A percentile compares a stretch with the other conserved stretches of the same genome.
These are phyloP conservation scores for Diaporthe sp. DNA, from an alignment of 2,329 filamentous ascomycete genomes.

Conservation along the genomic window DNA sequence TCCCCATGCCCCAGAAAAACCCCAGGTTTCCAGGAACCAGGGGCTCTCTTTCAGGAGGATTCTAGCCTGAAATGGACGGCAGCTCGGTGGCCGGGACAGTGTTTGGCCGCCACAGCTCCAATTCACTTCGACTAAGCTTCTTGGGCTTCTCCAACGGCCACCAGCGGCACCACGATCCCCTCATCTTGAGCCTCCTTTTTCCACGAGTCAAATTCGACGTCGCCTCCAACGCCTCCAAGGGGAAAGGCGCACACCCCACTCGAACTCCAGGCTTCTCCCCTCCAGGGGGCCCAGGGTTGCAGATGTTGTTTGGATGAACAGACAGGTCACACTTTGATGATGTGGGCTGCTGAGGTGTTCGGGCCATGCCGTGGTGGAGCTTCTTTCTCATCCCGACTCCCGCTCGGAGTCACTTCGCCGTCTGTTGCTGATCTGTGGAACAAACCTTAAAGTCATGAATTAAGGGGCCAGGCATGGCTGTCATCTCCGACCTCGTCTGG, in stretches of 20 bases:
- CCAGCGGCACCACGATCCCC: conserved; percentile 36
- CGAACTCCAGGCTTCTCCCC: not conserved
- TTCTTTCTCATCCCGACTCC: not conserved
- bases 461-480: not conserved
- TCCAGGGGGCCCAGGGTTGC: not conserved
- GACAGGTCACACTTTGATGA: not conserved
- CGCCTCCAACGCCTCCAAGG: not conserved
- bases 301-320: not conserved
- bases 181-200: conserved; percentile 38
- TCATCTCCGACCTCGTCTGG: conserved; percentile 13
- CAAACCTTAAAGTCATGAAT: not conserved
- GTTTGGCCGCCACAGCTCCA: conserved; percentile 35
- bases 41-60: not conserved
- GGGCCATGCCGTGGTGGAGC: conserved; percentile 13
- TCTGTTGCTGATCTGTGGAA: not conserved
- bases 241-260: not conserved
- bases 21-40: conserved; percentile 4
- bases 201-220: conserved; percentile 49
- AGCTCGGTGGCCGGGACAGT: conserved; percentile 40
- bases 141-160: conserved; percentile 30
- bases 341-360: not conserved
- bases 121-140: conserved; percentile 4
- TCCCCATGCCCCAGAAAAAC: not conserved
- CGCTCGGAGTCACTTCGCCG: not conserved
- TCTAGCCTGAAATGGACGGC: conserved; percentile 2